Evolutionary conservation across 1,284 basidiomycete species (phyloP).

Genomic region (Cryptococcus sp.): DNA sequence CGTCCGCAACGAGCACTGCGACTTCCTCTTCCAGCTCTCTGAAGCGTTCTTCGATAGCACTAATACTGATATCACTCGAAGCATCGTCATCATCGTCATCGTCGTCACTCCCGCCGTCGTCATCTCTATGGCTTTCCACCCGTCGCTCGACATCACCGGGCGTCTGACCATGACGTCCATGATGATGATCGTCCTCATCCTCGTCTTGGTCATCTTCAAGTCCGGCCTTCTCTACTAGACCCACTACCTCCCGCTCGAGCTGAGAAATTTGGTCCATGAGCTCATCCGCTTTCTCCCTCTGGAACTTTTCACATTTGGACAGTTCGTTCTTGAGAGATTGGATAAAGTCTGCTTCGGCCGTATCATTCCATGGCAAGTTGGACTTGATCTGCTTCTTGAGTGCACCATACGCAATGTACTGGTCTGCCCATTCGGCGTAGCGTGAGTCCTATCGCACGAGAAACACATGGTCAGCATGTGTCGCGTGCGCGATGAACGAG

Average conservation of each 20-base stretch:
- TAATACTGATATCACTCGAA: slow-evolving; percentile 61
- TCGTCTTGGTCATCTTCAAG: slow-evolving; percentile 47
- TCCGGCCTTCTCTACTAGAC: slow-evolving; percentile 61
- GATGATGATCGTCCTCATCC: slow-evolving; percentile 53
- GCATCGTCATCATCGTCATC: slow-evolving; percentile 61
- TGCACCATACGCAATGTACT: slow-evolving; percentile 84
- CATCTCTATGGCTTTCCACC: slow-evolving; percentile 58
- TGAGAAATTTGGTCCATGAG: slow-evolving; percentile 75
- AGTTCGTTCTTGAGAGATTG: slow-evolving; percentile 79
- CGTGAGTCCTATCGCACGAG: slow-evolving; percentile 66
- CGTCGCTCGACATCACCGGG: slow-evolving; percentile 41
- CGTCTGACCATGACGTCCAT: slow-evolving; percentile 14
- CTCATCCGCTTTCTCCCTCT: slow-evolving; percentile 86
- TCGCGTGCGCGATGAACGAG: too few species aligned
- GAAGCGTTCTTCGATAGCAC: slow-evolving; percentile 85
- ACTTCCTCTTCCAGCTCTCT: slow-evolving; percentile 91
- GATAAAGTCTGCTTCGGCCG: slow-evolving; percentile 80
- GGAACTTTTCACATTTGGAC: slow-evolving; percentile 95
- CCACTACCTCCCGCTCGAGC: slow-evolving; percentile 76
- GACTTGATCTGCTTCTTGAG: slow-evolving; percentile 85
- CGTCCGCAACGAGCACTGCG: slow-evolving; percentile 93
- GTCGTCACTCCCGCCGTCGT: slow-evolving; percentile 65
- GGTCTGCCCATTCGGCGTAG: slow-evolving; percentile 86
- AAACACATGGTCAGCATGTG: not conserved
- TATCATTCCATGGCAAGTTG: slow-evolving; percentile 64